Base-by-base conservation (phyloP, 164 flowering plant species). In the Sedum album region DNA sequence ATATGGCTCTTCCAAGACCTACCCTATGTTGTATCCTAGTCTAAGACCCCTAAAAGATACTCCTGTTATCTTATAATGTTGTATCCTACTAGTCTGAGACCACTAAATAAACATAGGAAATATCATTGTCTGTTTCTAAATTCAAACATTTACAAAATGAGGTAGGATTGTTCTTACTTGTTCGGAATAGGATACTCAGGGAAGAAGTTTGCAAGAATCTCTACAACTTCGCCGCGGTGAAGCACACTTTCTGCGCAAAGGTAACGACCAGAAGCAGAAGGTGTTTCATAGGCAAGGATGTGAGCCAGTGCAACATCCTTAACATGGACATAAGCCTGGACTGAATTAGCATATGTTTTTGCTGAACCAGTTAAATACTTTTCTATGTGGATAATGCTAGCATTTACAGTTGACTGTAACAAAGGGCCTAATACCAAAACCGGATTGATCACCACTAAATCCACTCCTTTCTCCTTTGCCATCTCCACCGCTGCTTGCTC, bases 291-390 rank as follows among this genome's bases (percentile, higher is more conserved):
- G n/a, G 88, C 86, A 4, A 91, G 83, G 23, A 91, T 73, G 72
- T 91, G 98, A 14, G 98, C 97, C 25, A 75, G 33, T 0, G 98
- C 98, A 11, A 88, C 96, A 53, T 94, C 97, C 67, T 55, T 76
- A 7, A 94, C 98, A 60, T 91, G 82, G n/a, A 91, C 97, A 60
- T 91, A 91, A 9, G 93, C 98, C 70, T 93, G 98, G 8, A 88
- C 83, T 0, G 91, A 81, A 67, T 93, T 93, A 51, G 88, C 91
- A 68, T 91, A 91, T 0, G 95, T 91, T 79, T 91, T 89, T 20
- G 96, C 90, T 0, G 96, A 88, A 36, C 98, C 98, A 0, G 84
- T 89, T 8, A 94, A 73, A 80, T 91, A 91, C 79, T 94, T 91
- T 69, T 91, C 84, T 20, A 94, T 70, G 75, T 91, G 97, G 49